Conservation (phyloP, 768 basidiomycete species). For the Boletus reticuloceps region DNA sequence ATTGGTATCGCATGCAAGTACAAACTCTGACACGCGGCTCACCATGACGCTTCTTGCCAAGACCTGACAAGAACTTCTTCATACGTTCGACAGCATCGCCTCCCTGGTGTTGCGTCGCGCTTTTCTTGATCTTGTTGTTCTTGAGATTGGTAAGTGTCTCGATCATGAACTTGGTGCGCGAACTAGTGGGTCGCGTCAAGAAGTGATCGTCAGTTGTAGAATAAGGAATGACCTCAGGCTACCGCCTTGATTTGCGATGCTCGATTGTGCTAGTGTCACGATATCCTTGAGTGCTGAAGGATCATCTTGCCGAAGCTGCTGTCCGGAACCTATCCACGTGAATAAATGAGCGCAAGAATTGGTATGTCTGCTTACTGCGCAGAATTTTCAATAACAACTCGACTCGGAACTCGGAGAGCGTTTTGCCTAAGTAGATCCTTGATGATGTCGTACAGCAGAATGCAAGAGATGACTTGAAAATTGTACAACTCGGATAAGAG, state of each 20-base stretch:
- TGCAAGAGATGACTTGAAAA: constrained; percentile 87
- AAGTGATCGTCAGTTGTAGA: background rate
- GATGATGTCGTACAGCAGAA: constrained; percentile 89
- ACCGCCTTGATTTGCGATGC: constrained; percentile 51
- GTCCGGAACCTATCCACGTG: constrained; percentile 73
- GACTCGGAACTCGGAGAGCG: constrained; percentile 75
- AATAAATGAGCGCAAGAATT: background rate
- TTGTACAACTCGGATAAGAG: constrained; percentile 94
- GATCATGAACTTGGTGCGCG: constrained; percentile 92
- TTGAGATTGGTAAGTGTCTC: constrained; percentile 91
- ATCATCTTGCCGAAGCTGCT: constrained; percentile 88
- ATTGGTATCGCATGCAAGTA: background rate
- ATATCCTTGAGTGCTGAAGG: constrained; percentile 92
- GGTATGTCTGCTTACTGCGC: constrained; percentile 52
- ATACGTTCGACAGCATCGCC: constrained; percentile 77
- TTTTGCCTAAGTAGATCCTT: constrained; percentile 62
- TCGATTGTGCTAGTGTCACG: constrained; percentile 74
- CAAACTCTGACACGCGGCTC: background rate
- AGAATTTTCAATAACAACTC: constrained; percentile 86
- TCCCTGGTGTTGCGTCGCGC: constrained; percentile 64
- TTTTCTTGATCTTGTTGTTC: constrained; percentile 79
- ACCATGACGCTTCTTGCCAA: constrained; percentile 80
- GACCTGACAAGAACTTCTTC: constrained; percentile 79
- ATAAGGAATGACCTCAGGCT: constrained; percentile 44
- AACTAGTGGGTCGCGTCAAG: constrained; percentile 44